Evolutionary conservation across 345 rosid genomes (phyloP), one percentile per base, ranked within the genome.

Genomic region (Melaleuca quinquenervia): DNA sequence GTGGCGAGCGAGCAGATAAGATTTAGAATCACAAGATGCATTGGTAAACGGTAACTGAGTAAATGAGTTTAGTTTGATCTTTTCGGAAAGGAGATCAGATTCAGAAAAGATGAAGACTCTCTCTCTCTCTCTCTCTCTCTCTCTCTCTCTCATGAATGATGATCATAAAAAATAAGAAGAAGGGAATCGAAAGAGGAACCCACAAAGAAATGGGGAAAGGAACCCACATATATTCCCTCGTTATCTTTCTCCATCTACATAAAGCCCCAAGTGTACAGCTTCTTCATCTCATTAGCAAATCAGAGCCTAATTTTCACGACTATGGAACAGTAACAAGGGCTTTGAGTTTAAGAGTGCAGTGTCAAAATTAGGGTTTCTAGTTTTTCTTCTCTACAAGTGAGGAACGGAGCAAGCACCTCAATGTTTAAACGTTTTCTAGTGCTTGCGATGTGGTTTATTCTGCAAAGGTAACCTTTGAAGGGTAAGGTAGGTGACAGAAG

Each of bases 401-500:
- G 78, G 78, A 70, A 70, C 45, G 78, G 78, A 70, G 78, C 78
- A 2, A 32, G 45, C 78, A 32, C 32, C 32, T 70, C 78, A 18
- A 70, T 11, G 8, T 45, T 36, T 10, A 24, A 64, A 70, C 2
- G 54, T 21, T 82, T 82, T 45, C 36, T 82, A 26, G 53, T 27
- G 10, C 24, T 45, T 44, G 49, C 26, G 27, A 11, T 64, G 2
- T 44, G 21, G 49, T 50, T 82, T 54, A 12, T 13, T 29, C 26
- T 45, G n/a, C n/a, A n/a, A n/a, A n/a, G n/a, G n/a, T 82, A 36
- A 50, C 22, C 45, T 45, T 20, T 10, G 45, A 86, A 74, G 82
- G 75, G 76, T 52, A 53, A 76, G 94, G 93, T 94, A 86, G 98
- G 96, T 95, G 98, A 96, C 98, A 96, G 98, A 95, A 96, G 98